These are phyloP conservation scores for Zasmidium angulare DNA, from an alignment of 2,329 filamentous ascomycete genomes.

Conservation along the genomic window DNA sequence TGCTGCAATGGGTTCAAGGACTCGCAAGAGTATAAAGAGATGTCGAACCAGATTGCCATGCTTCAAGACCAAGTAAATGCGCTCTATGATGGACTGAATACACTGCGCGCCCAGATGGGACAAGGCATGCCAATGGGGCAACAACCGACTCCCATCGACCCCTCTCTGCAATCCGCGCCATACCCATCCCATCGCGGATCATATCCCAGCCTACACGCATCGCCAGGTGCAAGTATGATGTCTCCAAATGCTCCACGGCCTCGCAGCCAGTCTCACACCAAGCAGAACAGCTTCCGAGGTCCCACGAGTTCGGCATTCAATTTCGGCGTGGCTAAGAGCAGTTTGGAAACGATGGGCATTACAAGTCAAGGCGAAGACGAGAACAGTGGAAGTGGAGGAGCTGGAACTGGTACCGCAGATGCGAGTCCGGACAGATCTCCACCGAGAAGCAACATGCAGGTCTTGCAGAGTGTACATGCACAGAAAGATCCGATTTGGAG, in stretches of 20 bases:
- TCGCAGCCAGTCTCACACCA: conserved; percentile 33
- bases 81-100: conserved; percentile 70
- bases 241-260: conserved; percentile 35
- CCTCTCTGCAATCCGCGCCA: conserved; percentile 31
- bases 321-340: conserved; percentile 81
- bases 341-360: conserved; percentile 87
- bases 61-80: conserved; percentile 83
- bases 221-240: conserved; percentile 25
- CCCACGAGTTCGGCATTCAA: conserved; percentile 84
- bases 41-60: conserved; percentile 70
- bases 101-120: conserved; percentile 57
- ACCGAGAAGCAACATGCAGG: conserved; percentile 15
- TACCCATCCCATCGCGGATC: conserved; percentile 20
- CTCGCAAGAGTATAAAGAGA: conserved; percentile 83
- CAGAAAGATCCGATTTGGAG: conserved; percentile 77
- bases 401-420: conserved; percentile 20
- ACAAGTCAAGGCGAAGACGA: conserved; percentile 65
- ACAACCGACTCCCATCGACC: conserved; percentile 35
- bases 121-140: conserved; percentile 8
- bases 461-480: conserved; percentile 39
- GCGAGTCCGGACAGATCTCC: conserved; percentile 17
- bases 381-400: conserved; percentile 42
- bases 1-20: conserved; percentile 85
- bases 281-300: conserved; percentile 71
- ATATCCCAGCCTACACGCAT: conserved; percentile 19